These are phyloP conservation scores for Cicer chorassanicum DNA, from an alignment of 306 rosid genomes.

Conservation along the genomic window DNA sequence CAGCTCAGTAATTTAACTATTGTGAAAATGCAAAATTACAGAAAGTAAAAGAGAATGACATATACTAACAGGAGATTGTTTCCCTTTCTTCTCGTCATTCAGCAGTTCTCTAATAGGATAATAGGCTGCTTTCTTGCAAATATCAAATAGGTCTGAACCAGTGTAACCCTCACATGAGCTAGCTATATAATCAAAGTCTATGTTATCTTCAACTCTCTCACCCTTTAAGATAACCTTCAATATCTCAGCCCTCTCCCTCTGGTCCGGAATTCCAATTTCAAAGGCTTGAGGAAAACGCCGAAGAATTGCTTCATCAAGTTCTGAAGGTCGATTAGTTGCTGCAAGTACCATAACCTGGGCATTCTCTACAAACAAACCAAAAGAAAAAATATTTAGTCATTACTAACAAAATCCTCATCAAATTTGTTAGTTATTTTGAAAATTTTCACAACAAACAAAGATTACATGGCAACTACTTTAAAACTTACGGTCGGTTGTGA, in stretches of 20 bases:
- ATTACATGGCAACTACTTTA: neutral
- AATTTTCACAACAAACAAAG: neutral
- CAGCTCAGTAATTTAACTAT: constrained; percentile 8
- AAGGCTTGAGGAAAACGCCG: constrained; percentile 97
- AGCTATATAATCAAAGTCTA: constrained; percentile 66
- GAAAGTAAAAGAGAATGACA: constrained; percentile 11
- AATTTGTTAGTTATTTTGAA: constrained; percentile 26
- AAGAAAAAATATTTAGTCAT: constrained; percentile 18
- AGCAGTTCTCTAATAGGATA: constrained; percentile 84
- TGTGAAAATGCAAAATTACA: neutral
- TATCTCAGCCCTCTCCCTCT: constrained; percentile 81
- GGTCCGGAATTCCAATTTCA: constrained; percentile 87
- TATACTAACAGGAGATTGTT: constrained; percentile 69
- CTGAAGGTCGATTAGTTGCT: constrained; percentile 99
- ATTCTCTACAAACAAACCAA: constrained; percentile 55
- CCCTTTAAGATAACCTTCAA: constrained; percentile 82
- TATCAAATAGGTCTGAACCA: constrained; percentile 93
- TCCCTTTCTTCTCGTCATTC: constrained; percentile 79
- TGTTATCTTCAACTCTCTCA: constrained; percentile 69
- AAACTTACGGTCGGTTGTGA: constrained; percentile 93
- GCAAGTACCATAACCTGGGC: constrained; percentile 98
- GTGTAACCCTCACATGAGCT: constrained; percentile 82
- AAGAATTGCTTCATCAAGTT: constrained; percentile 98
- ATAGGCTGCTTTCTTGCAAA: constrained; percentile 98
- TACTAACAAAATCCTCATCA: neutral